phyloP scores from a whole-genome alignment of 345 rosid genomes.

The sweet orange (Citrus sinensis) region DVS_A1.0 CM039164.1:2783001-2783500 shows the following conservation, averaged over 20 bases:
- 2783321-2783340: background rate
- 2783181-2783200: background rate
- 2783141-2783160: background rate
- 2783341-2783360: background rate
- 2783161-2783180: background rate
- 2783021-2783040: background rate
- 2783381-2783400: background rate
- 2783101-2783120: background rate
- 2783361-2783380: background rate
- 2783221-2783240: background rate
- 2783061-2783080: background rate
- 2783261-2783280: background rate
- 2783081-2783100: background rate
- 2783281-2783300: too few relatives aligned
- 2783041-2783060: background rate
- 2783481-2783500: slow-evolving; percentile 69
- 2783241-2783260: background rate
- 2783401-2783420: background rate
- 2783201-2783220: background rate
- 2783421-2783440: background rate
- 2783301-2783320: background rate
- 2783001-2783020: background rate
- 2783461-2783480: slow-evolving; percentile 7
- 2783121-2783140: background rate
- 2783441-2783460: background rate